Percentiles rank a stretch among this genome's conserved stretches.
Evolutionary conservation across 2,329 filamentous ascomycete genomes (phyloP).

Genomic region (Juglanconis oblonga): DNA sequence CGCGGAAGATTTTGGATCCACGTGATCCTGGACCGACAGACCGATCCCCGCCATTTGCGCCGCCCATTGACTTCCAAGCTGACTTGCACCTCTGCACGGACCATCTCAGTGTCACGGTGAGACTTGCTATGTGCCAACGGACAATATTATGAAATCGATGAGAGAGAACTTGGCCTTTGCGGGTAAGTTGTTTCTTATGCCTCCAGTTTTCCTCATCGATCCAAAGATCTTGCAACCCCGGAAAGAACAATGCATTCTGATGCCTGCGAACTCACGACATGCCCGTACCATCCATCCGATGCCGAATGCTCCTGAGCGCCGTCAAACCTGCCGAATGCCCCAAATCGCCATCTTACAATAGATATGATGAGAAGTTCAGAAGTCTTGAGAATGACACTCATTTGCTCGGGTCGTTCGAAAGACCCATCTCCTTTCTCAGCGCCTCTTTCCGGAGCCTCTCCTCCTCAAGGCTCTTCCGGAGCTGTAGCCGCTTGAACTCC

Average conservation of each 20-base stretch:
- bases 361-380: too few relatives aligned
- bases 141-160: not conserved
- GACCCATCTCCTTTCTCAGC: conserved; percentile 46
- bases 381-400: not conserved
- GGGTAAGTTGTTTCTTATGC: too few relatives aligned
- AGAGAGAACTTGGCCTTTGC: too few relatives aligned
- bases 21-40: conserved; percentile 8
- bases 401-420: conserved; percentile 31
- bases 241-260: not conserved
- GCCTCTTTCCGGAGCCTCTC: conserved; percentile 43
- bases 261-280: not conserved
- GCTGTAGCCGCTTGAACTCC: conserved; percentile 33
- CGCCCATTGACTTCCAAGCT: not conserved
- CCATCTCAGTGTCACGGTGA: conserved; percentile 1
- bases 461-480: conserved; percentile 37
- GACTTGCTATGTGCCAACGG: not conserved
- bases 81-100: conserved; percentile 4
- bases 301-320: conserved; percentile 16
- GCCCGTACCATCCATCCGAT: not conserved
- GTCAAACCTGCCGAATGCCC: conserved; percentile 7
- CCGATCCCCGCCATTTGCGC: not conserved
- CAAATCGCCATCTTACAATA: not conserved
- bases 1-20: conserved; percentile 14
- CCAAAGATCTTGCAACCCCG: too few relatives aligned
- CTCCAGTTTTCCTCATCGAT: too few relatives aligned